Base-by-base conservation (phyloP, 352 stramenopile species). In the Globisporangium recalcitrans region DNA sequence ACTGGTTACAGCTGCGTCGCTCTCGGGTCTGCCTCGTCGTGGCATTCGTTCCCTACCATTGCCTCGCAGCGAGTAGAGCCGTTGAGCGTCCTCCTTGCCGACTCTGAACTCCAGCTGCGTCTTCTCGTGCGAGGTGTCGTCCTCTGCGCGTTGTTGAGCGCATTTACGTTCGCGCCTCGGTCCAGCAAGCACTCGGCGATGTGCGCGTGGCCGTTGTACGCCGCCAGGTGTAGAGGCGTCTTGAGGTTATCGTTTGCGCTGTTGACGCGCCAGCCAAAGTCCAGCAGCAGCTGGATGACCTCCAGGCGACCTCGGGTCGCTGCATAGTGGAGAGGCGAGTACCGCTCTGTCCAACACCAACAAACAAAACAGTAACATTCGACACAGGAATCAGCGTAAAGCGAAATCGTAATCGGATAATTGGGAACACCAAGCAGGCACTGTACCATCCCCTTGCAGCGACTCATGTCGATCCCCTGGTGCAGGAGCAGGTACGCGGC, bases 401-500 rank as follows among this genome's bases (percentile, higher is more conserved):
- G n/a, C n/a, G n/a, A n/a, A n/a, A n/a, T n/a, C n/a, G n/a, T n/a
- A n/a, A n/a, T n/a, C n/a, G 11, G 51, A 52, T 24, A n/a, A 19
- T 1, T 19, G 38, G 59, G 6, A 48, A 42, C 9, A 49, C 7
- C 27, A 31, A 21, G n/a, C n/a, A n/a, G n/a, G 9, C 10, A 40
- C 38, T 73, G 47, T 58, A 91, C 82, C 65, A 90, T 77, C 42
- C 83, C 83, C 54, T 64, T 78, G 62, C 79, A 93, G 26, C 81
- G 73, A 11, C 78, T 64, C 16, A 64, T 81, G 38, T 88, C 71
- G 22, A 89, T 62, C 16, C 70, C 68, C 60, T 93, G 80, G 32
- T 90, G 78, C 7, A 90, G 64, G 16, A 93, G 46, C n/a, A 93
- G 52, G 64, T 90, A 92, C 10, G 82, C 70, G 0, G 74, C 79